These are phyloP conservation scores for Syzygium jambos DNA, from an alignment of 345 rosid genomes.

Conservation along the genomic window DNA sequence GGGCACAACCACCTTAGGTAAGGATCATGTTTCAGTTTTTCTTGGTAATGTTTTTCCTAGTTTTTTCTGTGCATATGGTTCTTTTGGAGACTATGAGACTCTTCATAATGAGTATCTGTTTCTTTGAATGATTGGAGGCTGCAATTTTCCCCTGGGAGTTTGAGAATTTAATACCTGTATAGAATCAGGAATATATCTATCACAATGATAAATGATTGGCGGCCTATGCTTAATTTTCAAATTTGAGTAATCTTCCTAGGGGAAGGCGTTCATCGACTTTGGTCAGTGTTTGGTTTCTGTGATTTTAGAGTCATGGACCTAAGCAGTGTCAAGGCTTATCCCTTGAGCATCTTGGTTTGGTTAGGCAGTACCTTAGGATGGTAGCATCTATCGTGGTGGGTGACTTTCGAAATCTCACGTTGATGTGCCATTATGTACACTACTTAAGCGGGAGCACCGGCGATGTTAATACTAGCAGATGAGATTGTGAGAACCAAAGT, in stretches of 20 bases:
- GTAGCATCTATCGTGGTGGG: neutral
- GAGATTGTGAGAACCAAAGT: neutral
- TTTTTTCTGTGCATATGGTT: neutral
- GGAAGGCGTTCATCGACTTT: neutral
- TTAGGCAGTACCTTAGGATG: neutral
- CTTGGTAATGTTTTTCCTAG: neutral
- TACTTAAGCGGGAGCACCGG: neutral
- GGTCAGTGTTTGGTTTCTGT: neutral
- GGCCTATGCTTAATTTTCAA: neutral
- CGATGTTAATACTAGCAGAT: neutral
- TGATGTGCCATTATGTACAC: neutral
- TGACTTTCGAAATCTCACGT: neutral
- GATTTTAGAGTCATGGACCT: neutral
- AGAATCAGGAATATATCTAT: neutral
- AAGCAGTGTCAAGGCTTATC: neutral
- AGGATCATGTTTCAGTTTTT: neutral
- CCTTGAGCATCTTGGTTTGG: neutral
- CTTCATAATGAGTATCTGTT: neutral
- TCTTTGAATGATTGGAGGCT: neutral
- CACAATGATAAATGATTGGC: neutral
- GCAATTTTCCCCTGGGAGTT: neutral
- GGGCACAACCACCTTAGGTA: constrained; percentile 69
- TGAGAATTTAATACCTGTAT: neutral
- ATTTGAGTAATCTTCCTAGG: neutral
- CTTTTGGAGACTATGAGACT: neutral